Evolutionary conservation across 192 early-diverging fungal genomes (phyloP).

Genomic region (Entophlyctis luteolus): DNA sequence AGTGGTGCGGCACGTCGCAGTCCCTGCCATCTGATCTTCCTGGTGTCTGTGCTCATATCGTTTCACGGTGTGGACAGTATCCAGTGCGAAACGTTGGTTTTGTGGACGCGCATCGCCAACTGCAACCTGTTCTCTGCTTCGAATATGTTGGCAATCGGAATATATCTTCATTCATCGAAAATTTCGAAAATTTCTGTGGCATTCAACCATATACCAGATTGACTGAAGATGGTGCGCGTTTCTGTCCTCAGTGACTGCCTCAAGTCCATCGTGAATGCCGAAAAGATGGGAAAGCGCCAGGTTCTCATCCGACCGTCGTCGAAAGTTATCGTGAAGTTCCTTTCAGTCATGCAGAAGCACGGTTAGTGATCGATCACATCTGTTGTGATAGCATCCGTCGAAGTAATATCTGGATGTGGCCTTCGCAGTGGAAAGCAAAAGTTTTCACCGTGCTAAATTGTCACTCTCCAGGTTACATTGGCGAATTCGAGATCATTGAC

Average conservation of each 20-base stretch:
- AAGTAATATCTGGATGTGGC: slow-evolving; percentile 73
- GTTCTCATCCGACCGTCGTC: slow-evolving; percentile 94
- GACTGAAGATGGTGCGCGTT: slow-evolving; percentile 83
- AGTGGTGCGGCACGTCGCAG: not conserved
- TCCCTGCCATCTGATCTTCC: not conserved
- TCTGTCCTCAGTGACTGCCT: slow-evolving; percentile 95
- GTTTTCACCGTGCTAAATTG: not conserved
- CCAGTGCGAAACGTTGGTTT: not conserved
- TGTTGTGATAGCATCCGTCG: slow-evolving; percentile 30
- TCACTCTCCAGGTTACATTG: slow-evolving; percentile 79
- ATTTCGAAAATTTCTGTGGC: not conserved
- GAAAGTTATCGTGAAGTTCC: slow-evolving; percentile 98
- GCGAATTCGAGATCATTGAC: slow-evolving; percentile 98
- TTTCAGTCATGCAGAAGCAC: slow-evolving; percentile 98
- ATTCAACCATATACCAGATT: not conserved
- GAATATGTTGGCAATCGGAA: not conserved
- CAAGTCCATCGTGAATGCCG: slow-evolving; percentile 98
- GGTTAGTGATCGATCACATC: slow-evolving; percentile 52
- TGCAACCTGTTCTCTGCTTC: not conserved
- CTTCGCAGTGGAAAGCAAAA: not conserved
- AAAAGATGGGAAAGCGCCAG: slow-evolving; percentile 97
- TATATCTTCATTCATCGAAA: too few species aligned
- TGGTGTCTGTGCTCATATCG: not conserved
- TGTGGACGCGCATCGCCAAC: not conserved
- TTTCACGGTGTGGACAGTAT: not conserved